Evolutionary conservation across 257 asterid genomes (phyloP).

Genomic region (Oldenlandia corymbosa): DNA sequence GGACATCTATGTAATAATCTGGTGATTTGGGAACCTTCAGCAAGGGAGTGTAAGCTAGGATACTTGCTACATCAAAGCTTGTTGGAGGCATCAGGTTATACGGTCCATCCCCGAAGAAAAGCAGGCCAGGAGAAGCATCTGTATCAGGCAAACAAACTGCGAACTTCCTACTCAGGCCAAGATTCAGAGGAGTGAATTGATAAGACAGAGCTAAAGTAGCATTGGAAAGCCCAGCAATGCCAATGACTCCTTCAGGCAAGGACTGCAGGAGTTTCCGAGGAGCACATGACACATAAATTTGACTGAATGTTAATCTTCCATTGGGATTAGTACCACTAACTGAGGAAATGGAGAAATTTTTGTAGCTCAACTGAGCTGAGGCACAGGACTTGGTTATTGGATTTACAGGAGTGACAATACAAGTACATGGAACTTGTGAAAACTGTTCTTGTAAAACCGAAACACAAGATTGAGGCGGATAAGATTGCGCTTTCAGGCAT

Average conservation of each 20-base stretch:
- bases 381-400: conserved; percentile 26
- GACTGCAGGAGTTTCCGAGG: conserved; percentile 17
- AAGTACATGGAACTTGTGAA: conserved; percentile 21
- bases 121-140: conserved; percentile 15
- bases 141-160: conserved; percentile 28
- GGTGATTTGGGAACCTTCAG: conserved; percentile 25
- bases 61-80: conserved; percentile 15
- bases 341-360: conserved; percentile 14
- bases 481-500: conserved; percentile 30
- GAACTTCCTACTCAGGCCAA: conserved; percentile 6
- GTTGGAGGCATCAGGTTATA: conserved; percentile 22
- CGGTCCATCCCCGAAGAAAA: conserved; percentile 22
- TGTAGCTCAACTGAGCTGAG: conserved; percentile 15
- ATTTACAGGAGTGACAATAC: conserved; percentile 27
- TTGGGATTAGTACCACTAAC: conserved; percentile 9
- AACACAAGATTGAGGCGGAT: conserved; percentile 12
- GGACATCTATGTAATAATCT: conserved; percentile 23
- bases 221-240: conserved; percentile 34
- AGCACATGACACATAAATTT: conserved; percentile 27
- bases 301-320: not conserved
- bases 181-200: conserved; percentile 20
- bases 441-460: not conserved
- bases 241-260: conserved; percentile 24
- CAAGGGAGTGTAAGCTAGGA: conserved; percentile 32
- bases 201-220: conserved; percentile 31